phyloP scores from a whole-genome alignment of 2,329 filamentous ascomycete species.

The Neonectria sp. region DNA sequence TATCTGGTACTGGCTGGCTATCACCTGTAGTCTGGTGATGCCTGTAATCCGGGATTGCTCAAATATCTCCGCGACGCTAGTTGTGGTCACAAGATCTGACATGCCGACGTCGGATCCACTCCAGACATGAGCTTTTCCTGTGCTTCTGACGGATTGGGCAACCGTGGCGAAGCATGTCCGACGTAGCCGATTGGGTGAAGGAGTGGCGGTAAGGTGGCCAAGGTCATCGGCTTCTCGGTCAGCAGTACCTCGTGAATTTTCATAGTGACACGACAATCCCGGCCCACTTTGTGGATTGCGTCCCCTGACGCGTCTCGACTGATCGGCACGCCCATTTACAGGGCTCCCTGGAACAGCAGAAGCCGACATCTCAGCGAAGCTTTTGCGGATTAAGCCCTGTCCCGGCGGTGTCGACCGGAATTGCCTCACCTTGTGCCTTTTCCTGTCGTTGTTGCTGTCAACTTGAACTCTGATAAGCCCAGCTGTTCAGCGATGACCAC shows the following conservation, averaged over 20 bases:
- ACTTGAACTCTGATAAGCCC: background rate
- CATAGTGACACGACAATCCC: background rate
- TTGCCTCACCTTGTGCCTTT: background rate
- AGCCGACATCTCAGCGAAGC: background rate
- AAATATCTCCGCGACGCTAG: background rate
- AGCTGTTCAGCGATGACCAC: background rate
- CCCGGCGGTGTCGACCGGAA: background rate
- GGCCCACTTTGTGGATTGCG: background rate
- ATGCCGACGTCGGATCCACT: background rate
- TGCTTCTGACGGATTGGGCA: background rate
- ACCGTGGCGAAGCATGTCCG: background rate
- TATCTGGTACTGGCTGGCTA: background rate
- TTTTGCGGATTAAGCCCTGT: no score
- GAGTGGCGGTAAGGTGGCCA: conserved; percentile 1
- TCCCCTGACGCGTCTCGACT: conserved; percentile 1
- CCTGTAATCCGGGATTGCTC: background rate
- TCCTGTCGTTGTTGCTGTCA: background rate
- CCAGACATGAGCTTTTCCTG: background rate
- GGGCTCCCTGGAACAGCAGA: background rate
- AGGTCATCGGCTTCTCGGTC: background rate
- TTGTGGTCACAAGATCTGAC: background rate
- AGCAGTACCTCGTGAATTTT: background rate
- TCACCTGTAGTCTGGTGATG: background rate
- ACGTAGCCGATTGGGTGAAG: background rate
- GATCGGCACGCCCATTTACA: background rate